Evolutionary conservation across 2,329 filamentous ascomycete species (phyloP), one percentile per base, ranked within the genome.

Genomic region (Trichoderma brevicompactum): DNA sequence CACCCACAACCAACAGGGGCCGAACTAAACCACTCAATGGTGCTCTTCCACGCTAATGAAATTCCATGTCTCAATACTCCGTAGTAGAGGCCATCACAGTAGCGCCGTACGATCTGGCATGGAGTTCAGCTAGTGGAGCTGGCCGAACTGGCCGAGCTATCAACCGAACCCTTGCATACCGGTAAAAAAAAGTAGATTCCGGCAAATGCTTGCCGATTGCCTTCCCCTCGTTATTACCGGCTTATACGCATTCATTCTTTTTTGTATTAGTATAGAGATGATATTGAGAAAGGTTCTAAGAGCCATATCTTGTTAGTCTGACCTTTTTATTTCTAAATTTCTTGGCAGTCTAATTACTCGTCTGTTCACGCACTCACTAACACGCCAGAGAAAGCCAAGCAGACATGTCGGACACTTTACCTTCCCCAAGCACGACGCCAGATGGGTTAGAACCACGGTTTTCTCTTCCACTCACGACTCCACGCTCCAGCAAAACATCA

Each of bases 361-460:
- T n/a, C 8, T 28, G 7, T 19, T 19, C 17, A 19, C 1, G 9
- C 17, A 13, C 28, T 32, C 56, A 23, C 17, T 28, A 15, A 55
- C 10, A 15, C 6, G 28, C 6, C 32, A 4, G 13, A 10, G 23
- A 28, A 28, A n/a, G 13, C 7, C 9, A 8, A 12, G 7, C 32
- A 48, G 23, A 17, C 3, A 60, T 60, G 56, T 48, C 43, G 13
- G 34, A 49, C 10, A 28, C 43, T 10, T 28, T 60, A 36, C 56
- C 43, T 7, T 60, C 56, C 7, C 44, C 56, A 40, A 60, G 12
- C 34, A 40, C n/a, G 5, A 60, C 56, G 5, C 56, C 56, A 23
- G 44, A 60, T 40, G 56, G 56, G 12, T 17, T 60, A 38, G 43
- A 60, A 23, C 56, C 56, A 19, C 56, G 56, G n/a, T 60, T 60